Conservation (phyloP, 202 grass and related monocot genomes). For the Elaeis oleifera region DNA sequence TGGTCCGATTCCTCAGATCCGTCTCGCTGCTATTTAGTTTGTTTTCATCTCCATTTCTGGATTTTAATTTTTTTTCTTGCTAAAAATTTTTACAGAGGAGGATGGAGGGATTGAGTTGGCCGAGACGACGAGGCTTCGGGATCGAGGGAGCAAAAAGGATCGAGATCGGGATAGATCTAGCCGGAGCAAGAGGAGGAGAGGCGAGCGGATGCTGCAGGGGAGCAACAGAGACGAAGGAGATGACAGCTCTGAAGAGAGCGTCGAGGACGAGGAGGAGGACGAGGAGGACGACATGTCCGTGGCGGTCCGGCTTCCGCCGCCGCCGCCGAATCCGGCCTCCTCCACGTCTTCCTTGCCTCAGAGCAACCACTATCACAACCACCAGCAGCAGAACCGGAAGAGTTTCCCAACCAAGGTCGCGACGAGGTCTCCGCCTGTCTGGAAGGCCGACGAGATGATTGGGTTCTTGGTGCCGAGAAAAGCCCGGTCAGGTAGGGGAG, state of each 20-base stretch:
- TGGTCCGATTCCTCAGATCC: conserved; percentile 23
- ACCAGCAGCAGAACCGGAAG: conserved; percentile 55
- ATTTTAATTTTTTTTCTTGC: conserved; percentile 6
- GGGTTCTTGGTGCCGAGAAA: conserved; percentile 83
- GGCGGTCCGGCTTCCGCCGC: conserved; percentile 35
- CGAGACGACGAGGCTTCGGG: conserved; percentile 34
- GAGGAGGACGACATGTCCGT: conserved; percentile 62
- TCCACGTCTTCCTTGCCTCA: conserved; percentile 25
- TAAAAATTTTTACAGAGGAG: conserved; percentile 15
- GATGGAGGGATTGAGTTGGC: conserved; percentile 37
- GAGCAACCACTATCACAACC: conserved; percentile 25
- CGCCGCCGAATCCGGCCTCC: conserved; percentile 27
- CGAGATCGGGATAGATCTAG: conserved; percentile 51
- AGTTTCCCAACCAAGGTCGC: conserved; percentile 24
- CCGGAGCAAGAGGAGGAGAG: conserved; percentile 48
- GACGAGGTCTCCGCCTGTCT: conserved; percentile 37
- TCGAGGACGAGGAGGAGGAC: conserved; percentile 65
- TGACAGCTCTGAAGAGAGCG: conserved; percentile 74
- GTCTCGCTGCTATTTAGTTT: conserved; percentile 6
- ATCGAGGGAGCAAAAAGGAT: conserved; percentile 35
- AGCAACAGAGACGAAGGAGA: conserved; percentile 56
- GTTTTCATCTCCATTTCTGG: not conserved
- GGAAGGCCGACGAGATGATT: conserved; percentile 93
- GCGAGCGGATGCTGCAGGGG: conserved; percentile 42
- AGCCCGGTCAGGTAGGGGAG: conserved; percentile 62